Base-by-base conservation (phyloP, 768 basidiomycete genomes). In the Calocera cornea region DNA sequence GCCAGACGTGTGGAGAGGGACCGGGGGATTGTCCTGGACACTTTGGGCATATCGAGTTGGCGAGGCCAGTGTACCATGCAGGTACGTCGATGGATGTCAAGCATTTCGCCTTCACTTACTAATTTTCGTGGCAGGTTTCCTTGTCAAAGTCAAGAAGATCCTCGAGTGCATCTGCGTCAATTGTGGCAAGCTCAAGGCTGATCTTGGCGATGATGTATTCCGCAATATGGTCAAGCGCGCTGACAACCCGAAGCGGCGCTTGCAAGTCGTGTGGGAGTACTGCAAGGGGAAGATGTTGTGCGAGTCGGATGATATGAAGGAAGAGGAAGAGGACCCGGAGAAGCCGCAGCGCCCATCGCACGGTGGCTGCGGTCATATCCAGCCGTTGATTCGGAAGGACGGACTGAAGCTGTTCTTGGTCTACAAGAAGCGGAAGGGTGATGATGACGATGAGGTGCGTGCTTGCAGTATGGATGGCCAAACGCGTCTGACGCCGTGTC, bases 21-120 rank as follows among this genome's bases (percentile, higher is more conserved):
- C 97, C 98, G 95, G 88, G 93, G 19, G 97, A 98, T 76, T 99
- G 97, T 80, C 95, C 97, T 31, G 97, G 97, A 64, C 97, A 98
- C 77, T 99, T 99, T 80, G 97, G 97, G 66, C 95, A 98, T 76
- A 92, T 99, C 74, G 97, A 99, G 79, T 80, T 99, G 74, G 92
- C 92, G 49, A 83, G 93, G 72, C 94, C 95, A n/a, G 92, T 97
- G 36, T 98, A 94, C 75, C 95, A 98, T 77, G 89, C 92, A 77
- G 93, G 92, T 92, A 77, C 70, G 87, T 83, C 14, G 22, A 27
- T 40, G 36, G 27, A 17, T 19, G 31, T 22, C 14, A 19, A 16
- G 49, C 19, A 27, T 16, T 60, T 29, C 10, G 54, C 3, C 14
- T 2, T 66, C 33, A 24, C 34, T 41, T 47, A 33, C 36, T 66